Percentiles rank a stretch among this genome's conserved stretches.
These are phyloP conservation scores for Xanthoconium purpureum DNA, from an alignment of 768 basidiomycete genomes.

Conservation along the genomic window DNA sequence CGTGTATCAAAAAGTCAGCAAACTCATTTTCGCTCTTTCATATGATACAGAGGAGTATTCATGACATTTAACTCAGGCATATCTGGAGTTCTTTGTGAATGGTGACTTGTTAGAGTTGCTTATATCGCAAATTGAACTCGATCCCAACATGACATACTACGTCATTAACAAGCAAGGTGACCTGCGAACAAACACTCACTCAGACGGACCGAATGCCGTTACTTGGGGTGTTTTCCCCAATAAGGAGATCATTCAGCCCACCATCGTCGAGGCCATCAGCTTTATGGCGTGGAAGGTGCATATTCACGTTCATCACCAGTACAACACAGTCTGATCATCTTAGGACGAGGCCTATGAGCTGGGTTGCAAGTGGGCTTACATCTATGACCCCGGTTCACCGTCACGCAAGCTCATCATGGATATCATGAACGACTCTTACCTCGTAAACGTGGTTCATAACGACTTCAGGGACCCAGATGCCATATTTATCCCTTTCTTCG, in stretches of 20 bases:
- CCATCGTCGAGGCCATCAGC: constrained; percentile 94
- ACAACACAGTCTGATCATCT: neutral
- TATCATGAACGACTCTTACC: constrained; percentile 76
- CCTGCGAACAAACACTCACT: constrained; percentile 89
- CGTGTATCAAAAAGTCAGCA: constrained; percentile 86
- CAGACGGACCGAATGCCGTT: constrained; percentile 96
- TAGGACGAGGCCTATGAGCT: constrained; percentile 95
- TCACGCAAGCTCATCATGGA: constrained; percentile 73
- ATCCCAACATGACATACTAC: constrained; percentile 91
- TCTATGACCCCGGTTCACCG: constrained; percentile 76
- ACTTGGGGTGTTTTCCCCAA: constrained; percentile 99
- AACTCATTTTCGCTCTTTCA: neutral
- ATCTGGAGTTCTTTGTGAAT: constrained; percentile 92
- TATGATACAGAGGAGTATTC: neutral
- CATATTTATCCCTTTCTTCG: constrained; percentile 85
- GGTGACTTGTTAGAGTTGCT: constrained; percentile 70
- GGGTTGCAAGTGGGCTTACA: constrained; percentile 84
- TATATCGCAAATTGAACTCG: constrained; percentile 78
- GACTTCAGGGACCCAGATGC: constrained; percentile 83
- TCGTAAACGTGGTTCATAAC: constrained; percentile 96
- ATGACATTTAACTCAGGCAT: constrained; percentile 57
- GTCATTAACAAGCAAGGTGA: constrained; percentile 96
- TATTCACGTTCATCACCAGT: neutral
- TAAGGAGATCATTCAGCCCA: constrained; percentile 94
- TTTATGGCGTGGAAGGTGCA: constrained; percentile 98